Evolutionary conservation across 2,329 filamentous ascomycete species (phyloP).

Genomic region (Rhinocladiella mackenziei): DNA sequence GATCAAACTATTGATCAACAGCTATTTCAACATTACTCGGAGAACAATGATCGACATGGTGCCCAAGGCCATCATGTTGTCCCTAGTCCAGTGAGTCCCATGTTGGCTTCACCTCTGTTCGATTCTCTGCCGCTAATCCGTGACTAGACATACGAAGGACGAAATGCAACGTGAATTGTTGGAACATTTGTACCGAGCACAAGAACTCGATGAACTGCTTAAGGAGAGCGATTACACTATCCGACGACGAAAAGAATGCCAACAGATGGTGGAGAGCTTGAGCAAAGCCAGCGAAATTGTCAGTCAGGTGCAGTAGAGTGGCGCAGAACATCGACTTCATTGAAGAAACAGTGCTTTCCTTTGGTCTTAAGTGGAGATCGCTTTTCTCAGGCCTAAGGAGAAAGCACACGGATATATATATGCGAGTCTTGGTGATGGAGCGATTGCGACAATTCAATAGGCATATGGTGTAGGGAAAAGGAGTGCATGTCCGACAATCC

Average conservation of each 20-base stretch:
- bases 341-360: background rate
- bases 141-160: slow-evolving; percentile 78
- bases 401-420: too few species aligned
- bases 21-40: slow-evolving; percentile 97
- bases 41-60: slow-evolving; percentile 99
- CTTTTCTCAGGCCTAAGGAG: too few species aligned
- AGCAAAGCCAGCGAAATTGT: slow-evolving; percentile 92
- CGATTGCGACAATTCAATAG: too few species aligned
- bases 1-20: slow-evolving; percentile 94
- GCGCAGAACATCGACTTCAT: background rate
- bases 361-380: background rate
- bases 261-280: slow-evolving; percentile 97
- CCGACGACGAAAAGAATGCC: slow-evolving; percentile 92
- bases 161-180: slow-evolving; percentile 97
- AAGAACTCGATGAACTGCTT: slow-evolving; percentile 85
- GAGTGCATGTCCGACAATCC: slow-evolving; percentile 1
- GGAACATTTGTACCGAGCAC: slow-evolving; percentile 93
- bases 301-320: slow-evolving; percentile 60
- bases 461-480: too few species aligned
- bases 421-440: too few species aligned
- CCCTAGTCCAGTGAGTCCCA: slow-evolving; percentile 88
- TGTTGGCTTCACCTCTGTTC: too few species aligned
- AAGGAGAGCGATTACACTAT: slow-evolving; percentile 98
- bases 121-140: too few species aligned
- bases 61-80: slow-evolving; percentile 98